Percentiles rank a stretch among this genome's conserved stretches.
Conservation (phyloP, 2,329 filamentous ascomycete species). For the Xylariomycetidae sp. region DNA sequence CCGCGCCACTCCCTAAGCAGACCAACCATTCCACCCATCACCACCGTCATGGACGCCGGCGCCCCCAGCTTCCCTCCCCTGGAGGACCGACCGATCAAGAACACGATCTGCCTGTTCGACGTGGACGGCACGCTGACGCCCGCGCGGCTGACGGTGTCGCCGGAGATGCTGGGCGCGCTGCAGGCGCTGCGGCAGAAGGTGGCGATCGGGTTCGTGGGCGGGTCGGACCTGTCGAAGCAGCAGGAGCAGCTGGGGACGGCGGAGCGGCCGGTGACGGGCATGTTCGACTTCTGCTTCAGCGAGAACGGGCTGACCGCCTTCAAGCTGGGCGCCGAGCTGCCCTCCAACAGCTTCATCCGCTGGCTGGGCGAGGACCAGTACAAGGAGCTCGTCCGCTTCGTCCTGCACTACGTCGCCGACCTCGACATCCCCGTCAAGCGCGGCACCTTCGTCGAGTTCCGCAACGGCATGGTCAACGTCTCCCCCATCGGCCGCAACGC, state of each 20-base stretch:
- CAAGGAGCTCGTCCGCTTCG: conserved; percentile 70
- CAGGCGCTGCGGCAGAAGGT: conserved; percentile 76
- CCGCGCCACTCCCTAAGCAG: no score
- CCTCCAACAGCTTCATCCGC: conserved; percentile 79
- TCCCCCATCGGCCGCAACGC: conserved; percentile 83
- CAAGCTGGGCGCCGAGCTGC: conserved; percentile 71
- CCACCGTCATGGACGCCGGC: conserved; percentile 33
- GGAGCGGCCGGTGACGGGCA: conserved; percentile 62
- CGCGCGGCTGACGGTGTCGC: conserved; percentile 65
- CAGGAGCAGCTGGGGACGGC: conserved; percentile 84
- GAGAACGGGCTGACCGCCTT: conserved; percentile 94
- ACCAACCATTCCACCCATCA: not conserved
- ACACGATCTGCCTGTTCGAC: conserved; percentile 94
- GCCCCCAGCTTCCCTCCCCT: conserved; percentile 61
- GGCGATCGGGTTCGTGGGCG: conserved; percentile 87
- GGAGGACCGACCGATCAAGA: conserved; percentile 77
- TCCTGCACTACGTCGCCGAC: conserved; percentile 78
- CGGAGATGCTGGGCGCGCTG: conserved; percentile 80
- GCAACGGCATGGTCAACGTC: conserved; percentile 88
- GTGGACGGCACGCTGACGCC: conserved; percentile 89
- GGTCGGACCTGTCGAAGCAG: conserved; percentile 87
- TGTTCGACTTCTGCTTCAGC: conserved; percentile 97
- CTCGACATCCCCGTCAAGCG: conserved; percentile 78
- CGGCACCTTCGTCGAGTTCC: conserved; percentile 81
- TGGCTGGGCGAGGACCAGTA: conserved; percentile 83